Conservation (phyloP, 768 basidiomycete species). For the Exidia glandulosa region DNA sequence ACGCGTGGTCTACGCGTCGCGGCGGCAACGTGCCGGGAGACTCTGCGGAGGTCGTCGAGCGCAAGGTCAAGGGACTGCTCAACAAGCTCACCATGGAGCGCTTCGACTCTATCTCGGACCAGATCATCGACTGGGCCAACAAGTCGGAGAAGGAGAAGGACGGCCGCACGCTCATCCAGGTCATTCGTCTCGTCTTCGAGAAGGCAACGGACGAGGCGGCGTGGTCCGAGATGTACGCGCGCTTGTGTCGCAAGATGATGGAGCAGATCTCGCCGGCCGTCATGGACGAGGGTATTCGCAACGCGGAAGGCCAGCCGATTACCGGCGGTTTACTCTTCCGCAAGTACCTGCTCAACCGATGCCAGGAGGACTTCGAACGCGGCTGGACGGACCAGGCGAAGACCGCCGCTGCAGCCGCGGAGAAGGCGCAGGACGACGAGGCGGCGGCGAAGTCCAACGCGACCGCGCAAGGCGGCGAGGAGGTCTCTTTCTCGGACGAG, state of each 20-base stretch:
- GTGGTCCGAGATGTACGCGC: constrained; percentile 97
- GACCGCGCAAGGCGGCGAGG: constrained; percentile 42
- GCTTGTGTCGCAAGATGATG: constrained; percentile 91
- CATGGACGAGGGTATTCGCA: constrained; percentile 78
- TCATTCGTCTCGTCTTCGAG: constrained; percentile 92
- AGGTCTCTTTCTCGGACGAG: constrained; percentile 84
- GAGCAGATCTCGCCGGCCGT: constrained; percentile 82
- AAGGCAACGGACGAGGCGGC: constrained; percentile 94
- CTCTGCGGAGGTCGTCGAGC: constrained; percentile 78
- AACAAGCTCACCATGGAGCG: constrained; percentile 97
- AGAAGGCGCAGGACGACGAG: constrained; percentile 77
- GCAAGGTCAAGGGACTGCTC: constrained; percentile 82
- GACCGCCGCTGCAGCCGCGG: constrained; percentile 74
- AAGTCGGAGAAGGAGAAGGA: constrained; percentile 86
- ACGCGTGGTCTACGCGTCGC: constrained; percentile 65
- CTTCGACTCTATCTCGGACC: constrained; percentile 90
- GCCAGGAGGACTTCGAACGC: constrained; percentile 95
- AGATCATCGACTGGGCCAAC: constrained; percentile 94
- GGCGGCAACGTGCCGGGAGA: constrained; percentile 33
- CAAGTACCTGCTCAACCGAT: constrained; percentile 91
- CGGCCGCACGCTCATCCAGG: constrained; percentile 87
- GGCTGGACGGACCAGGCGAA: constrained; percentile 88
- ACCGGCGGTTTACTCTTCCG: constrained; percentile 91
- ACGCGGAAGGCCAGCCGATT: constrained; percentile 75
- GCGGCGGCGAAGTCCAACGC: constrained; percentile 42